Evolutionary conservation across 176 grass and related monocot species (phyloP), one percentile per base, ranked within the genome.

Genomic region (Eleusine indica): DNA sequence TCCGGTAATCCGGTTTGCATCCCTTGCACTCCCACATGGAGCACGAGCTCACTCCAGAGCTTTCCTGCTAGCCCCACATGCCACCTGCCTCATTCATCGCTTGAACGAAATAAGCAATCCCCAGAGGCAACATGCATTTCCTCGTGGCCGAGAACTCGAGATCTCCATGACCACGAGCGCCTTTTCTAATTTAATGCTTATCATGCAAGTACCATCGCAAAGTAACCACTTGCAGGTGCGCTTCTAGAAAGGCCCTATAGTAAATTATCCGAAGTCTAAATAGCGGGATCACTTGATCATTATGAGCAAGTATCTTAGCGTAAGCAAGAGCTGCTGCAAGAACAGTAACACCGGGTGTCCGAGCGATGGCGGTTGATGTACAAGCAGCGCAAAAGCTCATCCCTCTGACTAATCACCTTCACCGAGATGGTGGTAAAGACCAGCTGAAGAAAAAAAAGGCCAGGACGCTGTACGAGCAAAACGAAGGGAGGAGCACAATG

Each of bases 141-240:
- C 21, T 49, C 65, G 68, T 81, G 53, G 28, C 66, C 56, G 73
- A 82, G 66, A 76, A 49, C 73, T 81, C 72, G 83, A 82, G 66
- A 86, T 78, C 83, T 71, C 77, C 78, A 86, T 32, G 48, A n/a
- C 51, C 37, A 70, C 52, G 49, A 70, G 35, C 32, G 7, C 8
- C 69, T 44, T 80, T 73, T 37, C 35, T 64, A 80, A 70, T 80
- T 80, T 69, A 89, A 64, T 66, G 46, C 57, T 10, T 3, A 35
- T 41, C 25, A 38, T 83, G 68, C 71, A 70, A 52, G 77, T 77
- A 61, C 65, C 17, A 40, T 39, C 77, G 15, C 62, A 14, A 19
- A 19, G 25, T 37, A 48, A 57, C 39, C 46, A 57, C 49, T 70
- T 70, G 79, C 66, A 57, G 61, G 18, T 65, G 38, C 22, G 12